Base-by-base conservation (phyloP, 306 rosid genomes). In the Pachyrhizus erosus region DNA sequence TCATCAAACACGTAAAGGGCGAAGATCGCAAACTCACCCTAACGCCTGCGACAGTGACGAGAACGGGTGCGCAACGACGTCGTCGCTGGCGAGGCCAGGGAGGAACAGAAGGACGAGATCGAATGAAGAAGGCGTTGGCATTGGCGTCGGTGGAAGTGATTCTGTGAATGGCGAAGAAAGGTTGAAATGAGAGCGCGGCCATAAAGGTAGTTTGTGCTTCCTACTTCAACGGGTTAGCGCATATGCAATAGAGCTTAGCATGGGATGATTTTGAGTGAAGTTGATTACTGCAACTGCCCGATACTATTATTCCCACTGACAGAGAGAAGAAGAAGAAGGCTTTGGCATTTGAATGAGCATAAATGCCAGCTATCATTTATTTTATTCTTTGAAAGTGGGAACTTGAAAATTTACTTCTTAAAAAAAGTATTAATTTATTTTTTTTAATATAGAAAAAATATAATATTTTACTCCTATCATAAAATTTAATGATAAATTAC, bases 171-270 rank as follows among this genome's bases (percentile, higher is more conserved):
- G 86, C 7, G 64, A 83, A 75, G 74, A 84, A 87, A 7, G 70
- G 39, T 15, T 80, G 54, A 79, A 62, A 67, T 24, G 85, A 83
- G 67, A 89, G 86, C 11, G 87, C 49, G 27, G 87, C 89, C 98
- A 94, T 92, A 51, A 51, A 40, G 9, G 10, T 57, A 78, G 27
- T 39, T 14, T 2, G 52, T 67, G 81, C 5, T 68, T 68, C 37
- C 10, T 42, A 74, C 55, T 69, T 42, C 34, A 69, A 43, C 12
- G 54, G 10, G 5, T 69, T 43, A 20, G 55, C 11, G 37, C 57
- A 7, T 29, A 4, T 26, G 39, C 48, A 64, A 15, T 20, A 11
- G 24, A 68, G 21, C 34, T 20, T 66, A 21, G 15, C 37, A 11
- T 62, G 33, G 2, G 5, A 17, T 21, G 66, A 14, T 8, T 80